phyloP scores from a whole-genome alignment of 1,139 yeast genomes.

The Geotrichum histeridarum region DNA sequence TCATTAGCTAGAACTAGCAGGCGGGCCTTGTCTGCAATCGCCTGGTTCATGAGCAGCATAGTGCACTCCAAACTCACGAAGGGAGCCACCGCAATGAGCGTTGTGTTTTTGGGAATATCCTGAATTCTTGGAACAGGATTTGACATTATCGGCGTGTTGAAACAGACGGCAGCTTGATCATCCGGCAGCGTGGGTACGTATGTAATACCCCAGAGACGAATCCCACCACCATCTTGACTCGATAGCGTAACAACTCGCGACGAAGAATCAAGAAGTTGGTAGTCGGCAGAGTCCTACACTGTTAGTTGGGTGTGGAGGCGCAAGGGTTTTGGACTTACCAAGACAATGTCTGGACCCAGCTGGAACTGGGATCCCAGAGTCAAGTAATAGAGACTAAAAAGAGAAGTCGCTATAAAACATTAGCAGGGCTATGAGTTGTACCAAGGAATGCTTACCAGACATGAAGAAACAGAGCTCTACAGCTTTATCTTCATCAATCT shows the following conservation, averaged over 20 bases:
- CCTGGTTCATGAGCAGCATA: slow-evolving; percentile 15
- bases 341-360: slow-evolving; percentile 16
- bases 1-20: slow-evolving; percentile 17
- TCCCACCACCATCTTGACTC: slow-evolving; percentile 10
- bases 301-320: not conserved
- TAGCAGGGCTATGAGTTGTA: not conserved
- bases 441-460: not conserved
- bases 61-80: slow-evolving; percentile 12
- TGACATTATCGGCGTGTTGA: slow-evolving; percentile 10
- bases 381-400: slow-evolving; percentile 20
- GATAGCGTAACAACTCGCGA: slow-evolving; percentile 11
- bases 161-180: slow-evolving; percentile 6
- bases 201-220: slow-evolving; percentile 19
- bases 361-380: slow-evolving; percentile 10
- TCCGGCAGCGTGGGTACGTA: slow-evolving; percentile 15
- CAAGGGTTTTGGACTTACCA: slow-evolving; percentile 12
- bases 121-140: slow-evolving; percentile 3
- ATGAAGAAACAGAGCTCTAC: not conserved
- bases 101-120: slow-evolving; percentile 16
- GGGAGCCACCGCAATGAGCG: slow-evolving; percentile 18
- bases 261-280: slow-evolving; percentile 10
- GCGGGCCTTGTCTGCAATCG: slow-evolving; percentile 13
- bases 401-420: slow-evolving; percentile 3
- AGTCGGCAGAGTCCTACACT: slow-evolving; percentile 4
- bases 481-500: too few relatives aligned